Percentiles rank a stretch among this genome's conserved stretches.
phyloP scores from a whole-genome alignment of 176 grass and related monocot genomes.

The Pontederia crassipes region DNA sequence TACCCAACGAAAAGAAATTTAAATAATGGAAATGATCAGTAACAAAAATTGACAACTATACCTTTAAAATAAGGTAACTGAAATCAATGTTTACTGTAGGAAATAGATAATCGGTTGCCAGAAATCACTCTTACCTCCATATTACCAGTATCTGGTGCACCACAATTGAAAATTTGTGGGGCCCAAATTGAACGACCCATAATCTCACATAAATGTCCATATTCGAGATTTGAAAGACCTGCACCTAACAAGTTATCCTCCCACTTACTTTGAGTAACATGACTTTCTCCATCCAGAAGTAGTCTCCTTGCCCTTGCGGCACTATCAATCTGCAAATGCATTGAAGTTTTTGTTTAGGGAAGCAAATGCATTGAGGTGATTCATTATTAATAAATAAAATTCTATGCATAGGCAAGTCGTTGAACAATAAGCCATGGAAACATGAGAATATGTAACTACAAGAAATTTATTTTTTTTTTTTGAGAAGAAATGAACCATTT shows the following conservation, averaged over 20 bases:
- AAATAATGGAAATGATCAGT: too few species aligned
- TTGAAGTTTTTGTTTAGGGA: background rate
- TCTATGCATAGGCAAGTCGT: background rate
- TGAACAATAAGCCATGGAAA: conserved; percentile 1
- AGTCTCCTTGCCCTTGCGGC: conserved; percentile 76
- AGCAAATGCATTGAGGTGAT: background rate
- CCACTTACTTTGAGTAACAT: conserved; percentile 23
- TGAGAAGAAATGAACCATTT: background rate
- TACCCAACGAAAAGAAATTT: too few species aligned
- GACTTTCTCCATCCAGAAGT: conserved; percentile 35
- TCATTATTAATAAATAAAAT: conserved; percentile 1
- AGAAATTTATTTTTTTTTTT: background rate
- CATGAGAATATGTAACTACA: background rate
- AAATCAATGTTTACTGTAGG: too few species aligned
- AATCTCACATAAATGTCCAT: conserved; percentile 95
- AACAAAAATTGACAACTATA: too few species aligned
- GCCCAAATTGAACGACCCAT: conserved; percentile 88
- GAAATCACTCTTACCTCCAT: conserved; percentile 57
- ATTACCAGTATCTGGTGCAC: conserved; percentile 83
- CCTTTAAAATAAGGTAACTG: too few species aligned
- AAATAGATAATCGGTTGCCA: background rate
- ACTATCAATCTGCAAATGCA: conserved; percentile 74
- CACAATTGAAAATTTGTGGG: conserved; percentile 96
- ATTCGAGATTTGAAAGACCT: conserved; percentile 92
- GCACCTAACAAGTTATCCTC: conserved; percentile 56